Conservation (phyloP, 2,329 filamentous ascomycete genomes). For the Beauveria bassiana region DNA sequence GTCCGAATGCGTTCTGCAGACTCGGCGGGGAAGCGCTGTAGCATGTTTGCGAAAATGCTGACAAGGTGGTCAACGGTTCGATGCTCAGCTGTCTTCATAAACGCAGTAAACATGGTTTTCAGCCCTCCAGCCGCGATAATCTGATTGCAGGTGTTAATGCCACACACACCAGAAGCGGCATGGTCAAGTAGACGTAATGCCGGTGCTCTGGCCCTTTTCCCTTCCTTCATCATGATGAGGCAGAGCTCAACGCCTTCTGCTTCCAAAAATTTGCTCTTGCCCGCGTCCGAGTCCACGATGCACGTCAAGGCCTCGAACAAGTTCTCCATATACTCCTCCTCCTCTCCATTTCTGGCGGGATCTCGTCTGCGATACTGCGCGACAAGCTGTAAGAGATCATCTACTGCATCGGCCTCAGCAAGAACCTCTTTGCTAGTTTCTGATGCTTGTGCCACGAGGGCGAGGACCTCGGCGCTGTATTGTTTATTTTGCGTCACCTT, state of each 20-base stretch:
- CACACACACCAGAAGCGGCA: conserved; percentile 47
- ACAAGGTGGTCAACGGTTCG: conserved; percentile 71
- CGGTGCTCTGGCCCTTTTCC: conserved; percentile 71
- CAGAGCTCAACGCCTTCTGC: conserved; percentile 88
- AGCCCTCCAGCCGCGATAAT: conserved; percentile 78
- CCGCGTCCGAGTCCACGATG: conserved; percentile 63
- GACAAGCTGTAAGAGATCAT: conserved; percentile 72
- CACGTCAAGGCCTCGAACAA: conserved; percentile 82
- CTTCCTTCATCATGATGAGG: conserved; percentile 85
- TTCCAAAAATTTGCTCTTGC: conserved; percentile 76
- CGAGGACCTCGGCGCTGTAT: conserved; percentile 85
- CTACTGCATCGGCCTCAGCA: conserved; percentile 61
- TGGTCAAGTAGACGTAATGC: conserved; percentile 81
- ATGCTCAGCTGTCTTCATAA: conserved; percentile 73
- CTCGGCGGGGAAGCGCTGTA: conserved; percentile 70
- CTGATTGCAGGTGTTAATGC: conserved; percentile 59
- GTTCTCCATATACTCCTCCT: conserved; percentile 94
- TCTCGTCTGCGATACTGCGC: conserved; percentile 81
- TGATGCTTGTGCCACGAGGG: conserved; percentile 77
- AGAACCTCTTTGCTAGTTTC: conserved; percentile 56
- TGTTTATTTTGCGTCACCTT: conserved; percentile 84
- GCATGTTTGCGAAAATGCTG: conserved; percentile 73
- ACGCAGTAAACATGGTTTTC: conserved; percentile 76
- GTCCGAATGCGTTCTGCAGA: conserved; percentile 73
- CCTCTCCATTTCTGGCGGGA: conserved; percentile 74